A percentile compares a stretch with the other conserved stretches of the same genome.
Evolutionary conservation across 768 basidiomycete species (phyloP).

Genomic region (Atractiella rhizophila): DNA sequence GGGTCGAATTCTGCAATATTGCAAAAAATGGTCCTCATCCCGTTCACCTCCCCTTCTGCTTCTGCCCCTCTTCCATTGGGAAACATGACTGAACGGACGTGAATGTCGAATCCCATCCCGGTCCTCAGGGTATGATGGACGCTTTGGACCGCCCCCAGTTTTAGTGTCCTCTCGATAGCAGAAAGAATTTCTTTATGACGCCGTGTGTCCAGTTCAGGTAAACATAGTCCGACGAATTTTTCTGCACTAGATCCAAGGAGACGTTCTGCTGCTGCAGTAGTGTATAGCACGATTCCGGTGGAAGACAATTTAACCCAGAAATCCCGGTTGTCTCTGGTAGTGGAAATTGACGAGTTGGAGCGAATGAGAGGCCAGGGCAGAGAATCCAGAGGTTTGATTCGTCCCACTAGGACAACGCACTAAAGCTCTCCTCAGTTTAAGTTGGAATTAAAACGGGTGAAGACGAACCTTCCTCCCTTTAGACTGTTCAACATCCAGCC

Average conservation of each 20-base stretch:
- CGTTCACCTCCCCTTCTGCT: no score
- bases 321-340: constrained; percentile 27
- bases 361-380: constrained; percentile 40
- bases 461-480: constrained; percentile 13
- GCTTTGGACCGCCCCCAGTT: no score
- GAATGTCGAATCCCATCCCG: no score
- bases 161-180: no score
- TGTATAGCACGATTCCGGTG: constrained; percentile 24
- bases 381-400: constrained; percentile 30
- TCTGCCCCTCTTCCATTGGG: no score
- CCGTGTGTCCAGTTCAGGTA: background rate
- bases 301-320: constrained; percentile 25
- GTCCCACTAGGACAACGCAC: constrained; percentile 68
- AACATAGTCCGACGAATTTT: constrained; percentile 6
- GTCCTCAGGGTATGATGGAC: no score
- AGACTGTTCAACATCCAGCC: constrained; percentile 57
- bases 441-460: background rate
- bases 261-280: constrained; percentile 20
- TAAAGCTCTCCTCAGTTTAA: constrained; percentile 53
- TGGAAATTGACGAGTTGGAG: constrained; percentile 31
- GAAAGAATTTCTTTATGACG: no score
- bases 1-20: no score
- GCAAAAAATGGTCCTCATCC: no score
- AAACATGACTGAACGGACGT: no score
- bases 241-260: constrained; percentile 19